Base-by-base conservation (phyloP, 163 green algal species). In the Prototheca wickerhamii region DNA sequence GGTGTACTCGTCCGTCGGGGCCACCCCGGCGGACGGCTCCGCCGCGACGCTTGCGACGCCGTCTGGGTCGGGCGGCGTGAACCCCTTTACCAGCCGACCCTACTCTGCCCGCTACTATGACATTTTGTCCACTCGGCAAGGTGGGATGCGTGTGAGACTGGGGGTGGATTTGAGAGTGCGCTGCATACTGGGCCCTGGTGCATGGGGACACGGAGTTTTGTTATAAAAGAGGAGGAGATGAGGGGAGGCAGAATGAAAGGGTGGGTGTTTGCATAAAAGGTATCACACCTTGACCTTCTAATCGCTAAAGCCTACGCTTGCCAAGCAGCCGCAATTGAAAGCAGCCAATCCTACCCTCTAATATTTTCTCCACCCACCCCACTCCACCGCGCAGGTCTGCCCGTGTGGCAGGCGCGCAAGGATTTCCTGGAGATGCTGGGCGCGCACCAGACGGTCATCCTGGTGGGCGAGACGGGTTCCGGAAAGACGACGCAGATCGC, bases 401-500 rank as follows among this genome's bases (percentile, higher is more conserved):
- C 94, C 30, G 92, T 99, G 25, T 98, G 91, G 91, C 89, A 97
- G 71, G 90, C 93, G 51, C 94, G 90, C 62, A 74, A 84, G 4
- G 91, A 99, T 44, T 96, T 99, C 56, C 64, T 94, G 17, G 81
- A 90, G 2, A 96, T 97, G 86, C 74, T 99, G 17, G 78, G 89
- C 50, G 67, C 79, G 18, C 80, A 95, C 69, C 90, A 98, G 79
- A 99, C 89, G 10, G 89, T 88, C 31, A 92, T 98, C 62, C 76
- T 98, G 33, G 92, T 98, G 1, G 92, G 92, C 52, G 92, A 98
- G 72, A 98, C 92, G 7, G 92, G 92, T 20, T 84, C 63, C 18
- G 89, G 90, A 50, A 98, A 98, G 78, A 98, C 92, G 5, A 98
- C 91, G 29, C 92, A 99, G 82, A 96, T 99, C 44, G 83, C 87